Evolutionary conservation across 257 asterid species (phyloP), one percentile per base, ranked within the genome.

Genomic region (Ophiorrhiza pumila): DNA sequence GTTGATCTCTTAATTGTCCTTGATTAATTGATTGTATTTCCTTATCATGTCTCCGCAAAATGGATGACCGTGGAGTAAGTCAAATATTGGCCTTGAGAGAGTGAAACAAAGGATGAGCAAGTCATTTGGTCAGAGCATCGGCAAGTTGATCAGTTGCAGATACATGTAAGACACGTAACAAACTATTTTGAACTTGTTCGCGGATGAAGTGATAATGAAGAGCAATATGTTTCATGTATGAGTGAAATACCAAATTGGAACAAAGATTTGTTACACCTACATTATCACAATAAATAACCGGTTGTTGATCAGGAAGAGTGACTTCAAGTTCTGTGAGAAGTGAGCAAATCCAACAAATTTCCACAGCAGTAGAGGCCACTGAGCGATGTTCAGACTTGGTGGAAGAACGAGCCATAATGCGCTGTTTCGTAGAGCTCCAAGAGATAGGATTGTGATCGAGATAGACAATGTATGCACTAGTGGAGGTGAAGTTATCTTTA

Each of bases 201-300:
- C n/a, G n/a, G n/a, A n/a, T n/a, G n/a, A n/a, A n/a, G n/a, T n/a
- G n/a, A n/a, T n/a, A n/a, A n/a, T n/a, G n/a, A n/a, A n/a, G n/a
- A n/a, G n/a, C n/a, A n/a, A n/a, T n/a, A n/a, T n/a, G n/a, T n/a
- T n/a, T n/a, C n/a, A n/a, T n/a, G n/a, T n/a, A n/a, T n/a, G n/a
- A n/a, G n/a, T 66, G 71, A 23, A 66, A 66, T 15, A 66, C 37
- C 1, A n/a, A 37, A 46, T 66, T 66, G 7, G 25, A 22, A 23
- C 71, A 66, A 4, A 66, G 35, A 23, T 66, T 23, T n/a, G 37
- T 66, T 0, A 41, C 71, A 20, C 71, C 57, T 1, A 42, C 7
- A 43, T 66, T 66, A 25, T 66, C 71, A 66, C 58, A 66, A 10
- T 22, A 66, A 4, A 66, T n/a, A 10, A n/a, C 25, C 4, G 57